A percentile compares a stretch with the other conserved stretches of the same genome.
phyloP scores from a whole-genome alignment of 129 eudicot species.

The Apium graveolens region DNA sequence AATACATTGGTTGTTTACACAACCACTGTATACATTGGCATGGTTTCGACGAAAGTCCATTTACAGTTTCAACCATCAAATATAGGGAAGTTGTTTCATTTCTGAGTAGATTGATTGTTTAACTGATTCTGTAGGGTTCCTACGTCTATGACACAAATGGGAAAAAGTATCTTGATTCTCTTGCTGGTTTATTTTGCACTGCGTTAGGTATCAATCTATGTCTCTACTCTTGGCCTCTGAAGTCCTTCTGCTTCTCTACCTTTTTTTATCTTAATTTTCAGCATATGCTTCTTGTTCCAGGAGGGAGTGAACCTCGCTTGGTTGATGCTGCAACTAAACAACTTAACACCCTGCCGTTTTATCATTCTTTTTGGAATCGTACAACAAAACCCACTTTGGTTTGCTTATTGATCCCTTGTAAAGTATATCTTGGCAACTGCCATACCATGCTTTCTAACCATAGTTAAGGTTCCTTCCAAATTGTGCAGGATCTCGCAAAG shows the following conservation, averaged over 20 bases:
- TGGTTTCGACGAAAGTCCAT: background rate
- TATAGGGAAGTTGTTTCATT: background rate
- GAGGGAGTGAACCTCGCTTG: conserved; percentile 87
- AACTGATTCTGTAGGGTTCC: conserved; percentile 51
- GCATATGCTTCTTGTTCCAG: conserved; percentile 21
- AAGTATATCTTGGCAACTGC: background rate
- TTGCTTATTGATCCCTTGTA: conserved; percentile 10
- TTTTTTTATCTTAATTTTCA: too few relatives aligned
- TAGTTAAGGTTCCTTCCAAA: conserved; percentile 8
- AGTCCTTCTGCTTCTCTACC: background rate
- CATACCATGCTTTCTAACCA: background rate
- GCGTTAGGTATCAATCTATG: conserved; percentile 50
- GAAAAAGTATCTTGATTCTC: conserved; percentile 87
- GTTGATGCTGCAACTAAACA: conserved; percentile 77
- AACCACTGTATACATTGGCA: background rate
- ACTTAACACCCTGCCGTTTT: conserved; percentile 81
- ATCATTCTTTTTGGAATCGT: conserved; percentile 96
- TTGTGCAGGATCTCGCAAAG: conserved; percentile 68
- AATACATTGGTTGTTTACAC: background rate
- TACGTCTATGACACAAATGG: conserved; percentile 76
- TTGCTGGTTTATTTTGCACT: conserved; percentile 93
- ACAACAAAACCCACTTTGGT: conserved; percentile 89
- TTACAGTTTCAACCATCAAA: background rate
- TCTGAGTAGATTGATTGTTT: background rate
- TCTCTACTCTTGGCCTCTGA: background rate